phyloP scores from a whole-genome alignment of 257 asterid genomes.

The Scutellaria baicalensis region DNA sequence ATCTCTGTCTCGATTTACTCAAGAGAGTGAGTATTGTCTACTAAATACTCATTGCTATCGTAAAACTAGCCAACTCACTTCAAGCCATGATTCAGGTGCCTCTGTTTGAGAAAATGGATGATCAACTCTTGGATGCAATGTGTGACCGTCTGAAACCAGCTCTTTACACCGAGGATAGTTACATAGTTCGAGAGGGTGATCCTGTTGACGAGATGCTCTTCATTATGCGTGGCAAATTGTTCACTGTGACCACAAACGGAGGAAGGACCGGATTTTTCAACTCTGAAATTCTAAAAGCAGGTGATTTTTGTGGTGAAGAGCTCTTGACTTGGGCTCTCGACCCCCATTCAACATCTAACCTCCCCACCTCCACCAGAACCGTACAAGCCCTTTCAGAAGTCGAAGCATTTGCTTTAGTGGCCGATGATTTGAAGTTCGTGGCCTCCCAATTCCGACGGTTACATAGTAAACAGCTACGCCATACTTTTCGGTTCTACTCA shows the following conservation, averaged over 20 bases:
- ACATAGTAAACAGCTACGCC: constrained; percentile 89
- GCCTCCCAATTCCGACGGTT: constrained; percentile 87
- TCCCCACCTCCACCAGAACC: constrained; percentile 90
- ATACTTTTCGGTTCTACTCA: constrained; percentile 85
- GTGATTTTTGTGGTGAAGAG: constrained; percentile 98
- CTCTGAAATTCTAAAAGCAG: constrained; percentile 71
- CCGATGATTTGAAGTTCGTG: constrained; percentile 84
- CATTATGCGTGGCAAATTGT: constrained; percentile 78
- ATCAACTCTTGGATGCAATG: constrained; percentile 83
- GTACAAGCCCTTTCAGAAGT: constrained; percentile 93
- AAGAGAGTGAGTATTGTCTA: constrained; percentile 55
- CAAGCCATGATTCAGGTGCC: constrained; percentile 59
- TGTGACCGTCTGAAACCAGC: constrained; percentile 84
- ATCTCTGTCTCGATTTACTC: constrained; percentile 83
- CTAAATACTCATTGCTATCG: background rate
- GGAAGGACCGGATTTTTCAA: constrained; percentile 92
- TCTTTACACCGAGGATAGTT: constrained; percentile 78
- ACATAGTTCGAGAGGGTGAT: constrained; percentile 92
- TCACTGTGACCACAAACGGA: constrained; percentile 82
- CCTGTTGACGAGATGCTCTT: constrained; percentile 97
- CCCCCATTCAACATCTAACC: constrained; percentile 77
- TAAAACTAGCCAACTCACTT: background rate
- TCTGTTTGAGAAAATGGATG: constrained; percentile 95
- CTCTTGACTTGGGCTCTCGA: constrained; percentile 97
- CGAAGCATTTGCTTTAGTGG: constrained; percentile 86